These are phyloP conservation scores for Sicyos edulis DNA, from an alignment of 306 rosid genomes.

Conservation along the genomic window DNA sequence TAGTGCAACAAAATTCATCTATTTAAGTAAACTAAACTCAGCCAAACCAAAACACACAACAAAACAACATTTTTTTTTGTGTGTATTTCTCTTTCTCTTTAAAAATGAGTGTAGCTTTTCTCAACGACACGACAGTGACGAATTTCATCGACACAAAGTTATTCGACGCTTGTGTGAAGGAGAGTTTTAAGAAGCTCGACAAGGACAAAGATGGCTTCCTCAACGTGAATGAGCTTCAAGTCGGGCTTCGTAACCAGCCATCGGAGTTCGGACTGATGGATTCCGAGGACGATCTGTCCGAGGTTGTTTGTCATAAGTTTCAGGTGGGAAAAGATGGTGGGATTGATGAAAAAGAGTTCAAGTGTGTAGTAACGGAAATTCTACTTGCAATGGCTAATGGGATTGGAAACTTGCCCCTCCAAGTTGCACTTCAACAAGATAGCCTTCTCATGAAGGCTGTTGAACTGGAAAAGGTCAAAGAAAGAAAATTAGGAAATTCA, in stretches of 20 bases:
- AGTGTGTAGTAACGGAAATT: conserved; percentile 33
- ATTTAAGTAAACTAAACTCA: not conserved
- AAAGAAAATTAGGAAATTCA: not conserved
- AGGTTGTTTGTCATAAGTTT: not conserved
- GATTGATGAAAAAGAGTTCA: not conserved
- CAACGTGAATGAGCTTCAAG: not conserved
- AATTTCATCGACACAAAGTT: not conserved
- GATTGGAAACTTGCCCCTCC: conserved; percentile 49
- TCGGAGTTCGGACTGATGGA: not conserved
- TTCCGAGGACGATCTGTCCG: not conserved
- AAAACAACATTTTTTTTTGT: not conserved
- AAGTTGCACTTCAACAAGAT: conserved; percentile 41
- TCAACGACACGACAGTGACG: not conserved
- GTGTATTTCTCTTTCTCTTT: not conserved
- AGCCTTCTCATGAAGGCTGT: conserved; percentile 49
- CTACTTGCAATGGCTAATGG: conserved; percentile 57
- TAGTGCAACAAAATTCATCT: not conserved
- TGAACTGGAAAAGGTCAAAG: conserved; percentile 37
- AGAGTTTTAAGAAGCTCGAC: conserved; percentile 4
- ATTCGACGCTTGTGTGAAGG: not conserved
- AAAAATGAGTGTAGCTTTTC: conserved; percentile 10
- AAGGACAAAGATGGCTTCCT: not conserved
- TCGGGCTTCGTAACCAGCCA: not conserved
- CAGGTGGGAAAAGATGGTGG: not conserved
- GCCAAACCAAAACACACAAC: not conserved